A percentile compares a stretch with the other conserved stretches of the same genome.
Conservation (phyloP, 768 basidiomycete genomes). For the Suillus spraguei region DNA sequence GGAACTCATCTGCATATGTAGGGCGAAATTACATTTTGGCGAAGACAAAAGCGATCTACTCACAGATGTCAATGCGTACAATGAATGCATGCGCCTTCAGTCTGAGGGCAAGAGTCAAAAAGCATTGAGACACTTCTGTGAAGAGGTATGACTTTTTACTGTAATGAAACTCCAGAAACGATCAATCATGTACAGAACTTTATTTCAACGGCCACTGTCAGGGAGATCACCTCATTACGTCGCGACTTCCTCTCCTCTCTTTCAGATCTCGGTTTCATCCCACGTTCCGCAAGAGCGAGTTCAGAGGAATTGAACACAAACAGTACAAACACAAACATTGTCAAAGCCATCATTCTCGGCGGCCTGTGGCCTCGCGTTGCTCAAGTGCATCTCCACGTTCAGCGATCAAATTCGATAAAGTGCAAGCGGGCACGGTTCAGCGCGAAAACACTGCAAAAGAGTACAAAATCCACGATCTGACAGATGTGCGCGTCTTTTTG, state of each 20-base stretch:
- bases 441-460: conserved; percentile 86
- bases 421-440: conserved; percentile 81
- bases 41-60: conserved; percentile 81
- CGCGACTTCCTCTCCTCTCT: conserved; percentile 77
- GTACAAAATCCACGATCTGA: conserved; percentile 77
- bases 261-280: conserved; percentile 69
- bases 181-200: conserved; percentile 60
- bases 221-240: conserved; percentile 78
- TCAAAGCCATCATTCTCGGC: conserved; percentile 85
- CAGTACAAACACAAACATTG: conserved; percentile 65
- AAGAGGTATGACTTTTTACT: conserved; percentile 48
- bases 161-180: conserved; percentile 13
- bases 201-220: conserved; percentile 71
- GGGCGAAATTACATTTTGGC: conserved; percentile 72
- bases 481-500: conserved; percentile 67
- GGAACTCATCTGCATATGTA: conserved; percentile 31
- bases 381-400: conserved; percentile 67
- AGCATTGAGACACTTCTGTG: conserved; percentile 63
- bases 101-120: conserved; percentile 49
- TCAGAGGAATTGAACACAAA: conserved; percentile 63
- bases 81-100: conserved; percentile 56
- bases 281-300: conserved; percentile 44
- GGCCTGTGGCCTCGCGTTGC: conserved; percentile 88
- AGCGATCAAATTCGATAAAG: conserved; percentile 81
- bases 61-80: conserved; percentile 78